Evolutionary conservation across 1,284 basidiomycete species (phyloP).

Genomic region (Mycena citricolor): DNA sequence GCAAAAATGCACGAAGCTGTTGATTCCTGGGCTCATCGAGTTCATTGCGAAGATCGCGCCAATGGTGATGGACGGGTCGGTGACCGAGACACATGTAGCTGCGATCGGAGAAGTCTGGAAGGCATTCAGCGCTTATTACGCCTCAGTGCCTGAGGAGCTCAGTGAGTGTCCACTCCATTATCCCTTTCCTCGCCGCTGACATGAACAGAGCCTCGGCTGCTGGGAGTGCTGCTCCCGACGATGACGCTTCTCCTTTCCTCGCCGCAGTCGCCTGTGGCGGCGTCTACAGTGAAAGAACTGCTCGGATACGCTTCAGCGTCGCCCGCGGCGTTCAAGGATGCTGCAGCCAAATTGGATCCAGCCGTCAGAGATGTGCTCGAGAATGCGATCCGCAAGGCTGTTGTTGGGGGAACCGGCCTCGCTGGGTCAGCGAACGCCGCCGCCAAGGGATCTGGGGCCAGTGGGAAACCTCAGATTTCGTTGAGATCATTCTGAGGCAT

Average conservation of each 20-base stretch:
- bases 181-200: background rate
- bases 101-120: constrained; percentile 81
- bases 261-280: constrained; percentile 50
- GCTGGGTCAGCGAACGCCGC: constrained; percentile 13
- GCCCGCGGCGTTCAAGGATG: constrained; percentile 85
- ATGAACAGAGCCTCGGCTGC: constrained; percentile 59
- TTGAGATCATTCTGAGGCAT: constrained; percentile 72
- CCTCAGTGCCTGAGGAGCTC: constrained; percentile 56
- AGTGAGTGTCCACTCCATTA: constrained; percentile 55
- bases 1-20: constrained; percentile 67
- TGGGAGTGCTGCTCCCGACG: constrained; percentile 80
- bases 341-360: constrained; percentile 68
- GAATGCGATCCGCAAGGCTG: constrained; percentile 73
- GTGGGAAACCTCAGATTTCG: constrained; percentile 84
- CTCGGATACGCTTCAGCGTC: constrained; percentile 75
- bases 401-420: constrained; percentile 45
- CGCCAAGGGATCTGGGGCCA: no score
- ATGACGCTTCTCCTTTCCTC: constrained; percentile 74
- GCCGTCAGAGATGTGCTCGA: constrained; percentile 70
- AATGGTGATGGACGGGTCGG: constrained; percentile 50
- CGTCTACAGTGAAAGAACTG: constrained; percentile 71
- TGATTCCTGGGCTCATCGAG: constrained; percentile 80
- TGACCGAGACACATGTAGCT: constrained; percentile 55
- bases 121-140: constrained; percentile 70
- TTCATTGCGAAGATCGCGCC: constrained; percentile 73